Base-by-base conservation (phyloP, 1,284 basidiomycete species). In the Thecaphora frezii region DNA sequence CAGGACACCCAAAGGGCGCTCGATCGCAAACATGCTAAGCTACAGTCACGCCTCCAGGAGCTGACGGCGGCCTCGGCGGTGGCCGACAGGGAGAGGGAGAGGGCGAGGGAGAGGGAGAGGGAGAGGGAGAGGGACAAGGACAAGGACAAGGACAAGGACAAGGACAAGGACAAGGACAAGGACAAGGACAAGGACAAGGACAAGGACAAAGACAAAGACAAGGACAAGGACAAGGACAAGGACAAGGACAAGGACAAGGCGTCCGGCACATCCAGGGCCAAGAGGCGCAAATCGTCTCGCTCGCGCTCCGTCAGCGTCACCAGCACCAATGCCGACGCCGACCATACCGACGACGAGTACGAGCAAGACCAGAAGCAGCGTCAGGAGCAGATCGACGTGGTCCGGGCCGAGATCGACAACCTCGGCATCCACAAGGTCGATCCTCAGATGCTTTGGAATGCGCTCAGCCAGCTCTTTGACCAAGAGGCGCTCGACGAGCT, bases 401-500 rank as follows among this genome's bases (percentile, higher is more conserved):
- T 52, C 36, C 43, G 52, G 1, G 40, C 58, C 13, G 65, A 63
- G 51, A 67, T 68, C 25, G 54, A 58, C 1, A 45, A 46, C 5
- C 58, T 75, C 9, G 66, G 66, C 1, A 23, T 58, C 19, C 50
- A 51, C 21, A 51, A 44, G 23, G 46, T 71, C 18, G 49, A 21
- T 7, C 39, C 61, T 2, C 42, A 54, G 2, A 60, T 58, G 51
- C 40, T 68, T 22, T 73, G 73, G 71, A 50, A 49, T 23, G 62
- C 60, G 47, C 54, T 76, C 28, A 46, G 54, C 19, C 25, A 50
- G 19, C 63, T 71, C 14, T 76, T 73, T 37, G 69, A 76, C 33
- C 46, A 71, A 8, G 61, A 68, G 5, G 69, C 68, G 9, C 57
- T 76, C 8, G 69, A 76, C 25, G 70, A 74, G 21, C 56, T 74